Base-by-base conservation (phyloP, 1,284 basidiomycete species). In the Rhodotorula sp. region DNA sequence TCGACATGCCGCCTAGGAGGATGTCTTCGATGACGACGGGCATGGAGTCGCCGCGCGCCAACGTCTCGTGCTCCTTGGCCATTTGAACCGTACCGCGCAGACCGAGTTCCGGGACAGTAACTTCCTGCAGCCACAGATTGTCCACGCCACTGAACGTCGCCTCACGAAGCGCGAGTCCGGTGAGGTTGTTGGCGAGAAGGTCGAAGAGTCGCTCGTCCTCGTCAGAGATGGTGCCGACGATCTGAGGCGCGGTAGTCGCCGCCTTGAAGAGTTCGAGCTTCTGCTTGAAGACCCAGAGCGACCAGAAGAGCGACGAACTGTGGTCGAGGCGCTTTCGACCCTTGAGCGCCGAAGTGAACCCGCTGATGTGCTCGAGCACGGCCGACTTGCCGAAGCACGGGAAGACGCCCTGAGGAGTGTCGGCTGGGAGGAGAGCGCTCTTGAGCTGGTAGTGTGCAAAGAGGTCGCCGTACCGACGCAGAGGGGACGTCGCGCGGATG, bases 401-500 rank as follows among this genome's bases (percentile, higher is more conserved):
- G 0, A 58, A 13, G 40, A 1, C 11, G 51, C 31, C 10, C 20
- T 6, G 13, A 62, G 26, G n/a, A 62, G 44, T 8, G 54, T 1
- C 8, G 16, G 40, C 8, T 4, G 65, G 67, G 24, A 80, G 78
- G 2, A 97, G 81, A 4, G 86, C 85, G 59, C 87, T 83, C 79
- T 97, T 95, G 80, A 99, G 87, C 80, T 98, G 94, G 92, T 94
- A 99, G 81, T 99, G 96, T 15, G 83, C 82, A 9, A 96, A 78
- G 75, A 98, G 81, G 81, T 99, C 96, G 52, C 83, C 81, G 80
- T 88, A 97, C 30, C 96, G 86, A 54, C 96, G 85, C 59, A 99
- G 82, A 0, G 96, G 96, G 4, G 89, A 91, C 1, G 96, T 98
- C 7, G 86, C 87, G n/a, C 91, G 86, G 16, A 85, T 81, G 79